phyloP scores from a whole-genome alignment of 192 early-diverging fungal genomes.

The Chytriomyces confervae region DNA sequence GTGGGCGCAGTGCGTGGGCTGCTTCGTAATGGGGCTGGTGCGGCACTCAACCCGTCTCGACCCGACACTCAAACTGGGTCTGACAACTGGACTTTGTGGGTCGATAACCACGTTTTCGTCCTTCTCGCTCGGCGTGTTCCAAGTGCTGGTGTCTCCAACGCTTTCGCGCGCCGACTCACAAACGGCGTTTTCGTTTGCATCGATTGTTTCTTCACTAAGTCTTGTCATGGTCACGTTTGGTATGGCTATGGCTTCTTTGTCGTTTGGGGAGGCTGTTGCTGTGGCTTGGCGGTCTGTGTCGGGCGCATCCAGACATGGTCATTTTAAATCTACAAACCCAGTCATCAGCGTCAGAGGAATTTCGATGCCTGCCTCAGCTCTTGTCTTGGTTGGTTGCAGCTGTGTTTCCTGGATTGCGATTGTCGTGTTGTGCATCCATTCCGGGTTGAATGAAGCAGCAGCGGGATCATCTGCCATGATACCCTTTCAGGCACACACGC shows the following conservation, averaged over 20 bases:
- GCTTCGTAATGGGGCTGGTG: conserved; percentile 16
- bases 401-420: no score
- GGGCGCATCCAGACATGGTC: no score
- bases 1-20: conserved; percentile 28
- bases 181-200: background rate
- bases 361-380: no score
- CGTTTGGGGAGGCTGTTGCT: conserved; percentile 7
- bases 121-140: background rate
- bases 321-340: no score
- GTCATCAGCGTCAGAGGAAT: no score
- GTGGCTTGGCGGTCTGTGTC: background rate
- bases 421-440: no score
- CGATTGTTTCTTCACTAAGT: background rate
- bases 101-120: conserved; percentile 29
- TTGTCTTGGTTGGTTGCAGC: no score
- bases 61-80: conserved; percentile 10
- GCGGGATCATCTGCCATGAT: no score
- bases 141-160: background rate
- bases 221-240: conserved; percentile 16
- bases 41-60: background rate
- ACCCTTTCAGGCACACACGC: background rate
- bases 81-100: conserved; percentile 30
- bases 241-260: conserved; percentile 7
- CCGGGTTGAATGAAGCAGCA: no score
- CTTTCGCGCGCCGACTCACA: background rate